Base-by-base conservation (phyloP, 768 basidiomycete genomes). In the Strobilomyces dryophilus region DNA sequence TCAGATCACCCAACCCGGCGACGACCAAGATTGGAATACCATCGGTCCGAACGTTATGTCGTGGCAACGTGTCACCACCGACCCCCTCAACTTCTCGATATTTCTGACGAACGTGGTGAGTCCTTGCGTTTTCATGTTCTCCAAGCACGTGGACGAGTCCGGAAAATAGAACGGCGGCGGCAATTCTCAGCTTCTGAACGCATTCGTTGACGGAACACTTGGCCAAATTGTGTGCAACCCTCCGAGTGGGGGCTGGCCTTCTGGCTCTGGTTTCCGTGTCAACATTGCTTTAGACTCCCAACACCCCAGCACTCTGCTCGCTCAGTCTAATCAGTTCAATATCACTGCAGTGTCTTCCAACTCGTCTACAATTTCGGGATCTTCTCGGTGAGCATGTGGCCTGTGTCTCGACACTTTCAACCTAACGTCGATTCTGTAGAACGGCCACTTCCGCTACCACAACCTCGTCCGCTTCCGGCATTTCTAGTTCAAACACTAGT, bases 21-120 rank as follows among this genome's bases (percentile, higher is more conserved):
- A 49, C 5, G 55, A 62, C 39, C 55, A 73, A 21, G 79, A 77
- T 45, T 92, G 89, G 90, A 77, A 76, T 29, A 77, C 75, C 64
- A 65, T 67, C 26, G 84, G 80, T 37, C 61, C 75, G 48, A 84
- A 68, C 59, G 75, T 71, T 15, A 70, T 91, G 51, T 53, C 71
- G 7, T 95, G 91, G 91, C 45, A 67, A 1, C 76, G 77, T 6
- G 90, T 91, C 54, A 54, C 57, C 49, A 88, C 86, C 9, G 92
- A 95, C 64, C 70, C 78, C 0, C 24, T 52, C 47, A 89, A 80
- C 71, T 92, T 93, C 68, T 80, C 87, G 14, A 76, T 79, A 45
- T 72, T 90, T 46, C 76, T 95, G 44, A 77, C 75, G 56, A 88
- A 89, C 71, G 67, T 75, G 64, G 89, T 84, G 49, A 41, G 76